Evolutionary conservation across 2,329 filamentous ascomycete species (phyloP).

Genomic region (Intubia oerlemansii): DNA sequence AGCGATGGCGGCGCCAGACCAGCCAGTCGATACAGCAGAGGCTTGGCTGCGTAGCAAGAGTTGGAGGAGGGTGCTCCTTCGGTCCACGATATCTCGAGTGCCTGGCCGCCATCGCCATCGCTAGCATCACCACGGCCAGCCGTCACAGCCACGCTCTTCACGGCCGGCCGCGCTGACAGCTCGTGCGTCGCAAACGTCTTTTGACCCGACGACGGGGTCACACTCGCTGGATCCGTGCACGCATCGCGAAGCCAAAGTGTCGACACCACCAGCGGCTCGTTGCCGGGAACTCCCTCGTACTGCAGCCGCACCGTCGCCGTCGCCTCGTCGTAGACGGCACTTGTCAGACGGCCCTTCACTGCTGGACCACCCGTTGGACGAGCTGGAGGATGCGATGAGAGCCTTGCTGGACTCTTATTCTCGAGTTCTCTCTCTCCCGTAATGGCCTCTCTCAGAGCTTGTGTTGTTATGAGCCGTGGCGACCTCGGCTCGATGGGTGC

Average conservation of each 20-base stretch:
- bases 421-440: too few species aligned
- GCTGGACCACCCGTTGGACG: too few species aligned
- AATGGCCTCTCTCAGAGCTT: too few species aligned
- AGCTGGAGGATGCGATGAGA: too few species aligned
- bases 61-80: not conserved
- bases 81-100: not conserved
- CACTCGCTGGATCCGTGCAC: conserved; percentile 34
- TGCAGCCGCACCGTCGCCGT: too few species aligned
- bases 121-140: conserved; percentile 1
- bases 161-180: conserved; percentile 22
- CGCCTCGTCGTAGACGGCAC: too few species aligned
- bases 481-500: too few species aligned
- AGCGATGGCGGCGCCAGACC: conserved; percentile 19
- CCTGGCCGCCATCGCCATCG: not conserved
- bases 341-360: too few species aligned
- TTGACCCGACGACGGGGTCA: conserved; percentile 36
- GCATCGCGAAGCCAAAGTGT: conserved; percentile 28
- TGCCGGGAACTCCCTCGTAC: too few species aligned
- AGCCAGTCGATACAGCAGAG: conserved; percentile 12
- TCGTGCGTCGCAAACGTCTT: conserved; percentile 44
- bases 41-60: conserved; percentile 2
- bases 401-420: too few species aligned
- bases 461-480: too few species aligned
- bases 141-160: conserved; percentile 1
- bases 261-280: too few species aligned